phyloP scores from a whole-genome alignment of 2,329 filamentous ascomycete species.

The Fusarium gaditjirri region DNA sequence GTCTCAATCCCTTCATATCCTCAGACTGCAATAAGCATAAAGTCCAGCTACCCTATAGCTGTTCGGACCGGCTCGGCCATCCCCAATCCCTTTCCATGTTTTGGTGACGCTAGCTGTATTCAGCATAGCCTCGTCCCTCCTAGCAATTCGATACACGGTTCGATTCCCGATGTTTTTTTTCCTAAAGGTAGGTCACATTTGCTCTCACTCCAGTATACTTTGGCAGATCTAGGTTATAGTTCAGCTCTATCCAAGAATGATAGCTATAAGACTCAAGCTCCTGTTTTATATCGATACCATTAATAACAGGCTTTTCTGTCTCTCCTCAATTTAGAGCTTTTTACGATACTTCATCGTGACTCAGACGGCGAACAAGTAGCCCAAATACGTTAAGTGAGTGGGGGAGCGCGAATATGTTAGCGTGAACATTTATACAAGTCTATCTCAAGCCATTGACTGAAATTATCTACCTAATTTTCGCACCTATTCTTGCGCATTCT shows the following conservation, averaged over 20 bases:
- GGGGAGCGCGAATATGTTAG: background rate
- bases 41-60: no score
- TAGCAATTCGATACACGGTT: background rate
- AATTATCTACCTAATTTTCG: accelerated
- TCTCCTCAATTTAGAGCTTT: background rate
- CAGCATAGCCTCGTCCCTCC: no score
- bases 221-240: background rate
- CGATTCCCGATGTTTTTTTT: background rate
- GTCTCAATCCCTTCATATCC: no score
- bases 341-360: background rate
- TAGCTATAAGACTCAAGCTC: background rate
- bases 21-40: no score
- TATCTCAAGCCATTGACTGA: no score
- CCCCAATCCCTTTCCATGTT: no score
- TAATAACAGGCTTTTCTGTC: background rate
- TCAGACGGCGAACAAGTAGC: background rate
- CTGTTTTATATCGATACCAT: background rate
- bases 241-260: background rate
- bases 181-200: no score
- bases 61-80: no score
- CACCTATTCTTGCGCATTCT: no score
- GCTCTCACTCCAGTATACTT: no score
- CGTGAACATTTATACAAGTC: background rate
- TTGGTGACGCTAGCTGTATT: no score
- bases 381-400: background rate